These are phyloP conservation scores for Dictyostelium purpureum DNA, from an alignment of 78 protist species.

Conservation along the genomic window DNA sequence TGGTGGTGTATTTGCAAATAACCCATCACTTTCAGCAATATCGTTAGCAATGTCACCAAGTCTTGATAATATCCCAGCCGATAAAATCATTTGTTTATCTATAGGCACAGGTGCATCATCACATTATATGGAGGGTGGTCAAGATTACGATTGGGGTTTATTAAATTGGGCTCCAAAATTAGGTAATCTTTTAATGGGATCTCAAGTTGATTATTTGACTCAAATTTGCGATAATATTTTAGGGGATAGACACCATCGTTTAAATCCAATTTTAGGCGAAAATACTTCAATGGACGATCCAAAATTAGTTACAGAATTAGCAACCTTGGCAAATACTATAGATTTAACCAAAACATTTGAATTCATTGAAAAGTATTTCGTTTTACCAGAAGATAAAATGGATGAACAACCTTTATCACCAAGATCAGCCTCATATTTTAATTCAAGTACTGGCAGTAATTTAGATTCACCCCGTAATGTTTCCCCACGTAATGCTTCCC, in stretches of 20 bases:
- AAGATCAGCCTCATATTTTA: not conserved
- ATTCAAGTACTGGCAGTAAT: not conserved
- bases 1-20: constrained; percentile 80
- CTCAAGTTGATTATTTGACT: constrained; percentile 58
- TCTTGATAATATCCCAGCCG: constrained; percentile 8
- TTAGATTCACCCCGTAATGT: not conserved
- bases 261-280: constrained; percentile 46
- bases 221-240: constrained; percentile 58
- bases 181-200: constrained; percentile 69
- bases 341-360: constrained; percentile 34
- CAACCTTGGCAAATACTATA: constrained; percentile 45
- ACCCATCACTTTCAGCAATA: constrained; percentile 52
- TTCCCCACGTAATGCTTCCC: not conserved
- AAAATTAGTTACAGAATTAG: constrained; percentile 56
- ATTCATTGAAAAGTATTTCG: constrained; percentile 52
- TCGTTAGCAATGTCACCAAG: constrained; percentile 39
- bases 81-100: constrained; percentile 48
- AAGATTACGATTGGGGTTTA: constrained; percentile 59
- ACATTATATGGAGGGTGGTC: constrained; percentile 69
- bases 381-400: constrained; percentile 58
- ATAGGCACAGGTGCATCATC: constrained; percentile 51
- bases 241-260: constrained; percentile 28
- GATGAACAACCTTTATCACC: not conserved
- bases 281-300: constrained; percentile 74
- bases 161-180: constrained; percentile 64